These are phyloP conservation scores for Lycium barbarum DNA, from an alignment of 257 asterid species.

Conservation along the genomic window DNA sequence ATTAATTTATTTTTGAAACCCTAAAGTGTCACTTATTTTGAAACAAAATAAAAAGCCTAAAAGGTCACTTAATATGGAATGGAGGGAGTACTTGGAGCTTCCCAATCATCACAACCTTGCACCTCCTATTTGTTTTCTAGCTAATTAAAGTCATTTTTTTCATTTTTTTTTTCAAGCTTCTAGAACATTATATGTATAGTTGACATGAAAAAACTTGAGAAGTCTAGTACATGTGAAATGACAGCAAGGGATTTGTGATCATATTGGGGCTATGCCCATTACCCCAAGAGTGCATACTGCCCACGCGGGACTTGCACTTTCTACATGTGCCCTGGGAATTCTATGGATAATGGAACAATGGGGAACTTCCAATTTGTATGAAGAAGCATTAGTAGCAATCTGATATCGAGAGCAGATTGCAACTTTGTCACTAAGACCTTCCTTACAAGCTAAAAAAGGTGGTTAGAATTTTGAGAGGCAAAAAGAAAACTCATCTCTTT, in stretches of 20 bases:
- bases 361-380: background rate
- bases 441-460: too few species aligned
- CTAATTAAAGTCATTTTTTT: background rate
- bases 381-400: constrained; percentile 11
- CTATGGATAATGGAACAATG: background rate
- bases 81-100: constrained; percentile 14
- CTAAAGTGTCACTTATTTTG: too few species aligned
- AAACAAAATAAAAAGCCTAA: too few species aligned
- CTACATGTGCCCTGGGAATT: background rate
- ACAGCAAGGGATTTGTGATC: constrained; percentile 15
- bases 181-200: background rate
- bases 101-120: background rate
- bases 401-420: too few species aligned
- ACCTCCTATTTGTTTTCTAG: background rate
- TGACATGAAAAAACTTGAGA: background rate
- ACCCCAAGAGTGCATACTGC: too few species aligned
- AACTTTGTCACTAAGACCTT: too few species aligned
- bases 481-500: too few species aligned
- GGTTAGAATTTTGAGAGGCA: too few species aligned
- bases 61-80: too few species aligned
- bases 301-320: background rate
- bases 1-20: too few species aligned
- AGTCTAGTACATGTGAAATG: background rate
- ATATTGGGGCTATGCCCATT: background rate
- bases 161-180: background rate